Evolutionary conservation across 2,329 filamentous ascomycete genomes (phyloP).

Genomic region (Botrytis medusae): DNA sequence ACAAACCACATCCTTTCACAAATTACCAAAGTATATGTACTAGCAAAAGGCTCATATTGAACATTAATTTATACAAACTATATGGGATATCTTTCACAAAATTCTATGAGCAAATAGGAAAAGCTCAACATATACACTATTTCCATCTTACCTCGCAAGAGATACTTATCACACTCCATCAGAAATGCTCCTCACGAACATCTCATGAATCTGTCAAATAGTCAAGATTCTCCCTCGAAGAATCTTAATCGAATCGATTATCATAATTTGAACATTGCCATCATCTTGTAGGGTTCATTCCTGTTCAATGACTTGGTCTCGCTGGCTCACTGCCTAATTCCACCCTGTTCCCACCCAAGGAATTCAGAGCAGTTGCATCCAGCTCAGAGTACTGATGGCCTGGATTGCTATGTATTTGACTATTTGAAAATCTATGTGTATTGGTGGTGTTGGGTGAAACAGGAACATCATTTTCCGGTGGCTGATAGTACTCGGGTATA

Average conservation of each 20-base stretch:
- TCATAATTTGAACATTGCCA: neutral
- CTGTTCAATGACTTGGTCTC: neutral
- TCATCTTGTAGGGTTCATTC: neutral
- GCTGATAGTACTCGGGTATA: neutral
- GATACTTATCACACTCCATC: neutral
- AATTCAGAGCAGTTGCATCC: neutral
- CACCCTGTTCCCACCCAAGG: neutral
- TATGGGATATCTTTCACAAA: neutral
- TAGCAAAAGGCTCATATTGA: neutral
- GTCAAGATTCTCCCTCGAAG: too few species aligned
- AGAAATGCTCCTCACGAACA: neutral
- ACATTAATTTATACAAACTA: neutral
- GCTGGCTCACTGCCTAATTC: neutral
- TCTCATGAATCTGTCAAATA: too few species aligned
- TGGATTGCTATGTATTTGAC: neutral
- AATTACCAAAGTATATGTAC: neutral
- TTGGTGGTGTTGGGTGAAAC: neutral
- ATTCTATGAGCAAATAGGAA: neutral
- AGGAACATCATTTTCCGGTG: neutral
- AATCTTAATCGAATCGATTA: too few species aligned
- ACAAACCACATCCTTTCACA: neutral
- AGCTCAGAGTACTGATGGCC: conserved; percentile 1
- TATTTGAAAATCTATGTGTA: neutral
- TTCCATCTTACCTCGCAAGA: neutral
- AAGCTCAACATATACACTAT: neutral